Evolutionary conservation across 306 rosid species (phyloP).

Genomic region (Aeschynomene evenia): DNA sequence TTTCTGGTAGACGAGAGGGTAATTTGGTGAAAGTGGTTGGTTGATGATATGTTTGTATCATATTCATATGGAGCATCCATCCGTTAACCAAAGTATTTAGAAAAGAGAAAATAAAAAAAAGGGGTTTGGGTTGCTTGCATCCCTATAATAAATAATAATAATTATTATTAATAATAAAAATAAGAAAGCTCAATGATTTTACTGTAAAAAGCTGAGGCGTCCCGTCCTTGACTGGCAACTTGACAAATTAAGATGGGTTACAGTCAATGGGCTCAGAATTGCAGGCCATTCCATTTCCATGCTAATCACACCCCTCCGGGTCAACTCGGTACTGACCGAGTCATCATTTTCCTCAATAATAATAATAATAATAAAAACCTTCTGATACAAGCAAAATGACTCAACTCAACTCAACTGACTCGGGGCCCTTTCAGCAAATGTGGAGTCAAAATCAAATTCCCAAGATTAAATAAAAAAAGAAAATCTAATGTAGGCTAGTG

Average conservation of each 20-base stretch:
- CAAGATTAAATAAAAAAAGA: not conserved
- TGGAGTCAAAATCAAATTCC: conserved; percentile 35
- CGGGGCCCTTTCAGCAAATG: not conserved
- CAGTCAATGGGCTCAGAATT: conserved; percentile 55
- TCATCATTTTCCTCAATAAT: conserved; percentile 4
- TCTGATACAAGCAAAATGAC: not conserved
- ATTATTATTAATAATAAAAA: not conserved
- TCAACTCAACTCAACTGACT: not conserved
- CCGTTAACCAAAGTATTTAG: not conserved
- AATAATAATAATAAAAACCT: not conserved
- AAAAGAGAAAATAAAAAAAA: not conserved
- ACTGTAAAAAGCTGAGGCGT: conserved; percentile 50
- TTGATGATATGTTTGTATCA: not conserved
- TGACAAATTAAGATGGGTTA: conserved; percentile 66
- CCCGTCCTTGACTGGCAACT: conserved; percentile 45
- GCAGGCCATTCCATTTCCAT: conserved; percentile 46
- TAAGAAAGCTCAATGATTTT: conserved; percentile 43
- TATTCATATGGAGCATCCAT: not conserved
- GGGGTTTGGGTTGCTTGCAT: too few species aligned
- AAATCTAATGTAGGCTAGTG: not conserved
- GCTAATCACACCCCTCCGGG: conserved; percentile 21
- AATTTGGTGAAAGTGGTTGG: not conserved
- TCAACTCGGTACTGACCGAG: conserved; percentile 40
- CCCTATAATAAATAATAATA: too few species aligned
- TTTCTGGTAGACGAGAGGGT: not conserved